Percentiles rank a stretch among this genome's conserved stretches.
phyloP scores from a whole-genome alignment of 768 basidiomycete species.

The Lactarius psammicola region DNA sequence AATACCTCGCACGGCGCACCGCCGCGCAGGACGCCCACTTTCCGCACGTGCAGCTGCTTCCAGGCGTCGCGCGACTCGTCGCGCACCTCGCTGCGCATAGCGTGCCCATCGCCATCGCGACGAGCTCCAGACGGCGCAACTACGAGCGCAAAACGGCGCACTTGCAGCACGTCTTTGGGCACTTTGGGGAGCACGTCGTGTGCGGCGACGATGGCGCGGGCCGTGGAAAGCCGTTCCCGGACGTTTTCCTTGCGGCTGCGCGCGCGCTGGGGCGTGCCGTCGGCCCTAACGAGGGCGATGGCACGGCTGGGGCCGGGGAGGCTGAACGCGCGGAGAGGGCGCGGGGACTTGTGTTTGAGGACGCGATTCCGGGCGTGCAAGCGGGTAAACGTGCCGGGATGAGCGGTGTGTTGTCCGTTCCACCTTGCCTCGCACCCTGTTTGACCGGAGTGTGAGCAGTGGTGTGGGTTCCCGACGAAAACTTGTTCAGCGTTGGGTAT shows the following conservation, averaged over 20 bases:
- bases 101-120: slow-evolving; percentile 80
- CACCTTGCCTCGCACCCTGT: neutral
- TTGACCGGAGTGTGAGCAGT: slow-evolving; percentile 44
- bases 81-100: slow-evolving; percentile 62
- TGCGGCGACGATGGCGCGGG: slow-evolving; percentile 57
- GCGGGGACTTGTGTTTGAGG: slow-evolving; percentile 80
- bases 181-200: slow-evolving; percentile 62
- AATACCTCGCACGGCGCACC: slow-evolving; percentile 59
- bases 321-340: slow-evolving; percentile 45
- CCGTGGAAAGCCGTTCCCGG: slow-evolving; percentile 48
- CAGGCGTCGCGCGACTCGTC: slow-evolving; percentile 67
- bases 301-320: slow-evolving; percentile 36
- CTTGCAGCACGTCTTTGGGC: slow-evolving; percentile 54
- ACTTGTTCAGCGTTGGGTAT: slow-evolving; percentile 54
- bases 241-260: slow-evolving; percentile 78
- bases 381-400: slow-evolving; percentile 84
- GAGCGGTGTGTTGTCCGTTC: slow-evolving; percentile 55
- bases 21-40: slow-evolving; percentile 60
- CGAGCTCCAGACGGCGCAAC: slow-evolving; percentile 66
- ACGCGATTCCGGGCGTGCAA: slow-evolving; percentile 71
- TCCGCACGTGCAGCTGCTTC: slow-evolving; percentile 69
- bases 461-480: slow-evolving; percentile 80
- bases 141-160: slow-evolving; percentile 67
- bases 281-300: slow-evolving; percentile 49
- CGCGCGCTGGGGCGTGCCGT: slow-evolving; percentile 51